Evolutionary conservation across 2,329 filamentous ascomycete species (phyloP).

Genomic region (Diaporthe destruens): DNA sequence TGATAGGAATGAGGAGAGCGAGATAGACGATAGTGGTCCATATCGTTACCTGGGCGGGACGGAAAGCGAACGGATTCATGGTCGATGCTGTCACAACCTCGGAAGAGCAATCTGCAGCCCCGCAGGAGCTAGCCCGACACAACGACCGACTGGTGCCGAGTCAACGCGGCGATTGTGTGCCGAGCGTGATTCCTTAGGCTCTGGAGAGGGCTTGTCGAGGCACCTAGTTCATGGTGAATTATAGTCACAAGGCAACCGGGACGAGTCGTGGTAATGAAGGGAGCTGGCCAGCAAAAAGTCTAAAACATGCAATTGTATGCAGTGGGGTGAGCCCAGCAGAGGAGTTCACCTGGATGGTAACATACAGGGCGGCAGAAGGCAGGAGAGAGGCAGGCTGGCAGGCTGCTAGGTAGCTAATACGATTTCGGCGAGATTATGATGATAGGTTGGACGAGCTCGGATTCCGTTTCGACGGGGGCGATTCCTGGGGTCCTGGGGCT

Average conservation of each 20-base stretch:
- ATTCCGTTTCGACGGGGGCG: background rate
- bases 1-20: slow-evolving; percentile 77
- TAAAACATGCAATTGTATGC: slow-evolving; percentile 18
- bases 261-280: slow-evolving; percentile 7
- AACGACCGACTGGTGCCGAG: background rate
- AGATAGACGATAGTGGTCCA: slow-evolving; percentile 83
- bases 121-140: background rate
- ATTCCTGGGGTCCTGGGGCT: slow-evolving; percentile 1
- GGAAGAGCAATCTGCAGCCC: background rate
- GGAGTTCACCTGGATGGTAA: slow-evolving; percentile 4
- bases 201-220: slow-evolving; percentile 17
- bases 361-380: background rate
- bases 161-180: slow-evolving; percentile 7
- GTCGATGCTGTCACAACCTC: slow-evolving; percentile 29
- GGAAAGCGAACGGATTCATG: slow-evolving; percentile 78
- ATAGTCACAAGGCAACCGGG: background rate
- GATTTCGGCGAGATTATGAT: background rate
- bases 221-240: slow-evolving; percentile 9
- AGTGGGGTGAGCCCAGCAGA: slow-evolving; percentile 13
- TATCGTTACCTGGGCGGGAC: slow-evolving; percentile 83
- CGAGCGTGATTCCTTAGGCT: background rate
- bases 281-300: slow-evolving; percentile 4
- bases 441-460: background rate
- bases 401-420: background rate
- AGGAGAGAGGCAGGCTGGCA: background rate